phyloP scores from a whole-genome alignment of 2,329 filamentous ascomycete genomes.

The Colletotrichum godetiae region DNA sequence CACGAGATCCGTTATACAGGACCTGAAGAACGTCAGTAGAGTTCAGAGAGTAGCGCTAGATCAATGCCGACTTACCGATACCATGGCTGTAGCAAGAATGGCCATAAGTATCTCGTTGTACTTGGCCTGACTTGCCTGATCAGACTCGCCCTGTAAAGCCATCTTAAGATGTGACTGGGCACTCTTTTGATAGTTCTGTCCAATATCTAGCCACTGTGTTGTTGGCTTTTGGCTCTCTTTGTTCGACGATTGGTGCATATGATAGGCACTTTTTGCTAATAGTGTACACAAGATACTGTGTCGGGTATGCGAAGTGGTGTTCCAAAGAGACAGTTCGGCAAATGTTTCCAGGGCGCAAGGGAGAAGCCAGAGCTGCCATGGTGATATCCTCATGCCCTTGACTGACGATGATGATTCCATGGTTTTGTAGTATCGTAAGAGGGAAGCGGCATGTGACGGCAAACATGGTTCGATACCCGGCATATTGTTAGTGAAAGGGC shows the following conservation, averaged over 20 bases:
- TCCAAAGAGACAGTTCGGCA: slow-evolving; percentile 54
- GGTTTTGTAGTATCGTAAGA: slow-evolving; percentile 45
- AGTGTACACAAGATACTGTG: slow-evolving; percentile 52
- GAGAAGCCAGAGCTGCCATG: slow-evolving; percentile 56
- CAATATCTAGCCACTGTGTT: slow-evolving; percentile 44
- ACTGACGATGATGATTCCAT: slow-evolving; percentile 45
- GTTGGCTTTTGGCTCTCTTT: slow-evolving; percentile 28
- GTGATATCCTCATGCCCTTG: slow-evolving; percentile 50
- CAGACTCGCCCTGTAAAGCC: slow-evolving; percentile 46
- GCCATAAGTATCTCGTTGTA: slow-evolving; percentile 59
- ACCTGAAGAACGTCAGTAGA: neutral
- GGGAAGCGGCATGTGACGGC: slow-evolving; percentile 38
- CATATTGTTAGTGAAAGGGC: neutral
- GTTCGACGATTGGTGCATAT: slow-evolving; percentile 42
- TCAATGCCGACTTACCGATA: slow-evolving; percentile 31
- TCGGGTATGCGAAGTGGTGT: slow-evolving; percentile 49
- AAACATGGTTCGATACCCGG: slow-evolving; percentile 9
- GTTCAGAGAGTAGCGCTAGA: fast-evolving
- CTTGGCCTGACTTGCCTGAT: slow-evolving; percentile 48
- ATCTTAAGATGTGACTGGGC: slow-evolving; percentile 47
- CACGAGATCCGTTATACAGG: slow-evolving; percentile 28
- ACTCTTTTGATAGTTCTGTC: slow-evolving; percentile 41
- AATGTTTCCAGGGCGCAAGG: slow-evolving; percentile 54
- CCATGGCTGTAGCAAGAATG: slow-evolving; percentile 46
- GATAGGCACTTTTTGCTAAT: slow-evolving; percentile 56